phyloP scores from a whole-genome alignment of 2,329 filamentous ascomycete species.

The Calcarisporium arbuscula region DNA sequence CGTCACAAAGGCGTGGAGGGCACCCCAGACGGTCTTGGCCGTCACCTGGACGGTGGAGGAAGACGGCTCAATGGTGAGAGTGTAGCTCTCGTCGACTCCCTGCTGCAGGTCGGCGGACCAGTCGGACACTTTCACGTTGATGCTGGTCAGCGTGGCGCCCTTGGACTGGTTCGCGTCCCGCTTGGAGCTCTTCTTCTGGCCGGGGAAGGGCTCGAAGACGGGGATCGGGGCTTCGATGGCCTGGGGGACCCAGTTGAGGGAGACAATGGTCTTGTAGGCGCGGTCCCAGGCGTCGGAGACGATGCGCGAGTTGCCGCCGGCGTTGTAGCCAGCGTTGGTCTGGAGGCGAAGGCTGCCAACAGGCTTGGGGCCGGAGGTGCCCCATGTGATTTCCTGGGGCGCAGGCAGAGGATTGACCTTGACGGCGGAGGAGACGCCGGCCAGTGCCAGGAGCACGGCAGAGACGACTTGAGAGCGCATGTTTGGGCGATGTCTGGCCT shows the following conservation, averaged over 20 bases:
- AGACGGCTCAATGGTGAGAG: conserved; percentile 31
- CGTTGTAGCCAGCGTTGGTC: conserved; percentile 11
- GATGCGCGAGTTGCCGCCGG: conserved; percentile 17
- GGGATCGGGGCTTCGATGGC: conserved; percentile 46
- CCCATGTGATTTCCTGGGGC: conserved; percentile 19
- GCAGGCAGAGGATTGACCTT: conserved; percentile 21
- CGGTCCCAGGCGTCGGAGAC: conserved; percentile 43
- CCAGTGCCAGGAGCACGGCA: conserved; percentile 5
- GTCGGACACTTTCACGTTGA: conserved; percentile 41
- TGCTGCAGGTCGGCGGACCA: conserved; percentile 42
- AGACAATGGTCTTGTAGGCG: conserved; percentile 37
- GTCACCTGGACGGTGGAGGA: conserved; percentile 37
- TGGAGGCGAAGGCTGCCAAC: conserved; percentile 11
- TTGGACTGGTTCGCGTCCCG: conserved; percentile 19
- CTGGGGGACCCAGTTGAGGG: conserved; percentile 47
- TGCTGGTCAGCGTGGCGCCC: conserved; percentile 25
- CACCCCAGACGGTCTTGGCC: conserved; percentile 46
- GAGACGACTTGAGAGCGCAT: conserved; percentile 7
- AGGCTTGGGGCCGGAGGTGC: conserved; percentile 14
- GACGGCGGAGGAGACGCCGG: conserved; percentile 11
- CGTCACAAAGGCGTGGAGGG: conserved; percentile 50
- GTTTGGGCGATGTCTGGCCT: no score
- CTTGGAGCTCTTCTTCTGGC: conserved; percentile 19
- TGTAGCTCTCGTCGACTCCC: conserved; percentile 52
- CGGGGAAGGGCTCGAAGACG: conserved; percentile 45